These are phyloP conservation scores for Saccharomyces hybrid DNA, from an alignment of 1,139 yeast species.

Conservation along the genomic window DNA sequence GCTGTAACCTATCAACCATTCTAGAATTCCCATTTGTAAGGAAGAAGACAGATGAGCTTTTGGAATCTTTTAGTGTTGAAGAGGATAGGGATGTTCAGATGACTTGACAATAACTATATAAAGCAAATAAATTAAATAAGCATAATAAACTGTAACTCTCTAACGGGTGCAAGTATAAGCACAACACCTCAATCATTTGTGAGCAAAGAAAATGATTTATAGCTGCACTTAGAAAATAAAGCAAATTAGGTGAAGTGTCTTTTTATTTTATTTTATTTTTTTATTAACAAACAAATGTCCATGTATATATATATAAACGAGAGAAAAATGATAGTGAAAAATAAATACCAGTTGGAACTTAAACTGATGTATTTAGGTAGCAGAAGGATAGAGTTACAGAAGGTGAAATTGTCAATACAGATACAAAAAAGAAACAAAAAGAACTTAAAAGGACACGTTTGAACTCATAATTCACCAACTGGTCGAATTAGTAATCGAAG, in stretches of 20 bases:
- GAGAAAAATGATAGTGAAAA: background rate
- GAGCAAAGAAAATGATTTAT: background rate
- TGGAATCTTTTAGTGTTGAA: background rate
- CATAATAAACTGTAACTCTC: background rate
- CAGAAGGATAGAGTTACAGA: background rate
- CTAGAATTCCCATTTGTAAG: conserved; percentile 2
- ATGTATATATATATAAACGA: background rate
- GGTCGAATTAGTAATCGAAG: conserved; percentile 4
- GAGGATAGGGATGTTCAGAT: background rate
- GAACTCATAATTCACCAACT: background rate
- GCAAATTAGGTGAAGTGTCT: background rate
- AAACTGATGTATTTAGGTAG: background rate
- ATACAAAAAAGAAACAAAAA: background rate
- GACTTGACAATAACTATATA: background rate
- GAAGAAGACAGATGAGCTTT: background rate
- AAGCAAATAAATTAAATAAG: background rate
- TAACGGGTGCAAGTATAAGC: background rate
- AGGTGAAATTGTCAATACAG: background rate
- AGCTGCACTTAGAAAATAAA: background rate
- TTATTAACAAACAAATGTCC: background rate
- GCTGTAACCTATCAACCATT: conserved; percentile 2
- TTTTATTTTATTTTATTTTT: background rate
- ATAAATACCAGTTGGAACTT: background rate
- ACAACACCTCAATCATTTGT: background rate
- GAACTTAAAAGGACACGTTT: background rate